Percentiles rank a stretch among this genome's conserved stretches.
phyloP scores from a whole-genome alignment of 1,139 yeast species.

The Pichia sp. region DNA sequence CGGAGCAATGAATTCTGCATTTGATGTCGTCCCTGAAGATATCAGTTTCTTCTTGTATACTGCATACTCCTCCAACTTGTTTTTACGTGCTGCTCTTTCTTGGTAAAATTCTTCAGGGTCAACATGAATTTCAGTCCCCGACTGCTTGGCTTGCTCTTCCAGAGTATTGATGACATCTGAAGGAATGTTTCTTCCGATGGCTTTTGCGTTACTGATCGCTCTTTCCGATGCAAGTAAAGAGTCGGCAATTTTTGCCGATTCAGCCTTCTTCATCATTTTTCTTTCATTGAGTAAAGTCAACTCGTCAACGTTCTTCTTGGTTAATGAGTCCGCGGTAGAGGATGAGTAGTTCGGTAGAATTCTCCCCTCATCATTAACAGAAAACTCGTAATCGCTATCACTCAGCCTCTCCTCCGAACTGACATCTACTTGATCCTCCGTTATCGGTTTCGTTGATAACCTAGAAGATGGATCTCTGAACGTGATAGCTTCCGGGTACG shows the following conservation, averaged over 20 bases:
- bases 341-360: slow-evolving; percentile 54
- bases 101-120: slow-evolving; percentile 48
- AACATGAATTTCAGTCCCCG: slow-evolving; percentile 38
- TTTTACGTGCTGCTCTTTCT: slow-evolving; percentile 46
- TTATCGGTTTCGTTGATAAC: slow-evolving; percentile 31
- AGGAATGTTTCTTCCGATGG: slow-evolving; percentile 48
- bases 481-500: slow-evolving; percentile 41
- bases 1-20: slow-evolving; percentile 38
- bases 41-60: slow-evolving; percentile 41
- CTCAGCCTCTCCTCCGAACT: slow-evolving; percentile 68
- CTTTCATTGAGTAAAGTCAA: slow-evolving; percentile 22
- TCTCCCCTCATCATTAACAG: slow-evolving; percentile 59
- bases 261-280: slow-evolving; percentile 42
- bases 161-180: slow-evolving; percentile 41
- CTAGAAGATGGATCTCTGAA: slow-evolving; percentile 58
- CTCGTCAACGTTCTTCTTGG: slow-evolving; percentile 19
- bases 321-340: slow-evolving; percentile 22
- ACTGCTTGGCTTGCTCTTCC: slow-evolving; percentile 33
- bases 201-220: slow-evolving; percentile 57
- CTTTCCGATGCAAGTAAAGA: slow-evolving; percentile 57
- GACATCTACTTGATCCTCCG: slow-evolving; percentile 27
- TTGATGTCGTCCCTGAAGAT: slow-evolving; percentile 35
- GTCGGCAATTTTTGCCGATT: slow-evolving; percentile 50
- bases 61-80: slow-evolving; percentile 50
- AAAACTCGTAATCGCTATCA: slow-evolving; percentile 58